These are phyloP conservation scores for Solanum chiquidenum DNA, from an alignment of 257 asterid species.

Conservation along the genomic window DNA sequence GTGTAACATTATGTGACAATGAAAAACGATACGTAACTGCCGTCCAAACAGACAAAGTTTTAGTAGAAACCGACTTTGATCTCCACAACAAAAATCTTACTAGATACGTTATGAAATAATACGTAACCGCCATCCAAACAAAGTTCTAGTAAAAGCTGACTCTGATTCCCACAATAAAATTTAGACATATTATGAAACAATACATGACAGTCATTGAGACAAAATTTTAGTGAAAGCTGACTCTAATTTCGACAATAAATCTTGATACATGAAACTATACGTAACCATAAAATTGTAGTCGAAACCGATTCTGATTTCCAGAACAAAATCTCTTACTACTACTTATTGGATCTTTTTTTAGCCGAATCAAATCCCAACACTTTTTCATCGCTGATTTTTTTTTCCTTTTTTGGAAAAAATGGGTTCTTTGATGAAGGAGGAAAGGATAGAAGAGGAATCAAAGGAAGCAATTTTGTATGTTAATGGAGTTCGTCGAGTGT, in stretches of 20 bases:
- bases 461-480: constrained; percentile 66
- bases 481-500: constrained; percentile 77
- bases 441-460: constrained; percentile 15
- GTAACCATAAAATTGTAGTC: no score
- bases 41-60: no score
- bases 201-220: no score
- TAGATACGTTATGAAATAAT: fast-evolving
- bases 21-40: fast-evolving
- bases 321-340: background rate
- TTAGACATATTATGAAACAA: no score
- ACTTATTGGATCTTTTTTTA: background rate
- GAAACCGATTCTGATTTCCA: background rate
- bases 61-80: no score
- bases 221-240: no score
- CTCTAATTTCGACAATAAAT: no score
- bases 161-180: fast-evolving
- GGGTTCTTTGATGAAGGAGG: constrained; percentile 58
- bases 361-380: background rate
- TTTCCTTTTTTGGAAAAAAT: constrained; percentile 11
- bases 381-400: background rate
- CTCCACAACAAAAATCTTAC: no score
- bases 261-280: no score
- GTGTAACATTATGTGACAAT: no score
- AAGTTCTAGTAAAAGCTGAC: no score
- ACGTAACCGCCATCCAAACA: no score